These are phyloP conservation scores for Hyphopichia buzzinii DNA, from an alignment of 1,139 yeast species.

Conservation along the genomic window DNA sequence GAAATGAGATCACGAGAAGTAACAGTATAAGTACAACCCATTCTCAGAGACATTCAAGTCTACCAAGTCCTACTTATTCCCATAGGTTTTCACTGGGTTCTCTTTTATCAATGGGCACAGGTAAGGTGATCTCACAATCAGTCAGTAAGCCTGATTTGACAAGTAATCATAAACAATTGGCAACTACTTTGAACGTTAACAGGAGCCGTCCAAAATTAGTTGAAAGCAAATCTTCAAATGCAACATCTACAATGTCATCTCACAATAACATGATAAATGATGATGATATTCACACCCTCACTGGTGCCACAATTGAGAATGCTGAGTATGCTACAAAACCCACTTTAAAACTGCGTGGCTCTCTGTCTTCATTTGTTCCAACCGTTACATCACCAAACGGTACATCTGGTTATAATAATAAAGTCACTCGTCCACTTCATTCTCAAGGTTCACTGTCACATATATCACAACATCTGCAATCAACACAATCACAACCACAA, in stretches of 20 bases:
- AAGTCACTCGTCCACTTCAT: constrained; percentile 5
- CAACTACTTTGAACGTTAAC: not conserved
- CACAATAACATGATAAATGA: constrained; percentile 1
- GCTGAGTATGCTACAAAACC: constrained; percentile 9
- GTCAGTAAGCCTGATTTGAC: constrained; percentile 17
- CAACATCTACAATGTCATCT: constrained; percentile 14
- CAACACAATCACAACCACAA: constrained; percentile 6
- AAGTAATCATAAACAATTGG: constrained; percentile 6
- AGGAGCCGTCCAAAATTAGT: constrained; percentile 28
- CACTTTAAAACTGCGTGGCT: constrained; percentile 12
- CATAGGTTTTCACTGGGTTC: constrained; percentile 42
- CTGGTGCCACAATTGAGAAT: not conserved
- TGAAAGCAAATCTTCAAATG: constrained; percentile 27
- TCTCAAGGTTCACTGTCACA: constrained; percentile 2
- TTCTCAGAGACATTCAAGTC: constrained; percentile 8
- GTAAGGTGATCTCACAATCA: constrained; percentile 35
- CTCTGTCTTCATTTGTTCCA: constrained; percentile 14
- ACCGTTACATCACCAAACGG: constrained; percentile 1
- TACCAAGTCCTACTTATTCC: constrained; percentile 41
- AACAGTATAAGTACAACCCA: constrained; percentile 11
- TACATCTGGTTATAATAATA: constrained; percentile 2
- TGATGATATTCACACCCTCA: constrained; percentile 2
- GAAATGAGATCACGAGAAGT: constrained; percentile 11
- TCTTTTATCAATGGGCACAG: constrained; percentile 41
- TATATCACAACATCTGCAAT: constrained; percentile 3